These are phyloP conservation scores for Gremmenia infestans DNA, from an alignment of 2,329 filamentous ascomycete species.

Conservation along the genomic window DNA sequence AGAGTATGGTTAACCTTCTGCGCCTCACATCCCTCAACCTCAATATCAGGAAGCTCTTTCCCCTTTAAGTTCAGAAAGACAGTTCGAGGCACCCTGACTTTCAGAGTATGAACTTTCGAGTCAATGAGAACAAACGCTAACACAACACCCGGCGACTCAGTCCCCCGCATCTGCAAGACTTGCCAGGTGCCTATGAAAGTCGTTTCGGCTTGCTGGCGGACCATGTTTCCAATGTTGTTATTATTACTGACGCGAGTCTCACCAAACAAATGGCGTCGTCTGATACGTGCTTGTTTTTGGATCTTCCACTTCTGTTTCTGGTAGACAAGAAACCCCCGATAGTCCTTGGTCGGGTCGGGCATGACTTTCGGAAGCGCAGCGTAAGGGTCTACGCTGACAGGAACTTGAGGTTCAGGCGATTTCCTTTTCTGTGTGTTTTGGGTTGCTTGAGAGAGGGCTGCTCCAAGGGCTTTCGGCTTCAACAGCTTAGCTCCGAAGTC, in stretches of 20 bases:
- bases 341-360: conserved; percentile 82
- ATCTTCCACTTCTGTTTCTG: conserved; percentile 99
- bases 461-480: conserved; percentile 56
- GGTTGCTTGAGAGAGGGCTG: conserved; percentile 41
- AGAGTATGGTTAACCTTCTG: conserved; percentile 92
- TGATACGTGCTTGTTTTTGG: conserved; percentile 81
- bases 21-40: conserved; percentile 77
- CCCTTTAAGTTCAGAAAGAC: conserved; percentile 89
- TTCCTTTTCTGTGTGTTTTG: conserved; percentile 66
- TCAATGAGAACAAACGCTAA: conserved; percentile 89
- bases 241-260: conserved; percentile 68
- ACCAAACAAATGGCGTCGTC: conserved; percentile 87
- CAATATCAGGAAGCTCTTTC: conserved; percentile 81
- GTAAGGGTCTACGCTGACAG: conserved; percentile 69
- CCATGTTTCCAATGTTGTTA: conserved; percentile 61
- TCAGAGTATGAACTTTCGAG: conserved; percentile 81
- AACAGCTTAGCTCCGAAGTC: conserved; percentile 69
- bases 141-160: conserved; percentile 81
- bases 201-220: conserved; percentile 87
- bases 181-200: conserved; percentile 95
- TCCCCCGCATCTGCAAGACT: conserved; percentile 78
- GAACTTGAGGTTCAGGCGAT: conserved; percentile 57
- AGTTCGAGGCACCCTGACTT: conserved; percentile 81
- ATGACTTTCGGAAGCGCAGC: conserved; percentile 75
- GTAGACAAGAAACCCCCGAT: conserved; percentile 81